Base-by-base conservation (phyloP, 208 protist genomes). In the Trypanosoma melophagium region DNA sequence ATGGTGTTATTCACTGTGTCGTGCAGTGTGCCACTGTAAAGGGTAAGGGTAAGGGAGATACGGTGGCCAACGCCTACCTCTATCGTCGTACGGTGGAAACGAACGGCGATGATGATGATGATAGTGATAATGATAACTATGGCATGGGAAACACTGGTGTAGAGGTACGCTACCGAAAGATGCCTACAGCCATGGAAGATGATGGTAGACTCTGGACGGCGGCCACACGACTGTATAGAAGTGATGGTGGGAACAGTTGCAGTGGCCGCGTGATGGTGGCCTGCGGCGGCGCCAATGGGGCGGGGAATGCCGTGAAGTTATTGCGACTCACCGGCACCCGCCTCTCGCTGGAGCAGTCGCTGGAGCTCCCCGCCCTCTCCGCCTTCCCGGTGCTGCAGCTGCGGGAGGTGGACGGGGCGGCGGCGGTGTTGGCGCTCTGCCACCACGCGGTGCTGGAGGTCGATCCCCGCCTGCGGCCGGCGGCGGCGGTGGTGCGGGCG, bases 371-470 rank as follows among this genome's bases (percentile, higher is more conserved):
- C 1, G 66, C 65, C 16, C 66, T 90, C 10, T 45, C 71, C 12
- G 74, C 69, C 9, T 87, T 90, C 24, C 54, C 76, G 7, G 68
- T 87, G 16, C 22, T 74, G 41, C 60, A 81, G 61, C 57, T 90
- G 35, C 53, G 71, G 38, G 65, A 76, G 35, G 56, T 90, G 17
- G 75, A 80, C 7, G 82, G 79, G 10, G 77, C 73, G 17, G 71
- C 64, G 49, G 68, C 66, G 0, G 12, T 80, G 16, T 42, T 84
- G 19, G 60, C 77, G 28, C 69, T 79, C 9, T 76, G 76, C 44
- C 80, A 84, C 56, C 79, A 84, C 70, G 73, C 59, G 40, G 21
- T 89, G 19, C 22, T 86, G 13, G 84, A 89, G 52, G 73, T 81
- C 7, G 77, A 67, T 41, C 56, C 61, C 42, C 22, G 77, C 45